A percentile compares a stretch with the other conserved stretches of the same genome.
Evolutionary conservation across 2,329 filamentous ascomycete species (phyloP).

Genomic region (Phaeosphaeria sp.): DNA sequence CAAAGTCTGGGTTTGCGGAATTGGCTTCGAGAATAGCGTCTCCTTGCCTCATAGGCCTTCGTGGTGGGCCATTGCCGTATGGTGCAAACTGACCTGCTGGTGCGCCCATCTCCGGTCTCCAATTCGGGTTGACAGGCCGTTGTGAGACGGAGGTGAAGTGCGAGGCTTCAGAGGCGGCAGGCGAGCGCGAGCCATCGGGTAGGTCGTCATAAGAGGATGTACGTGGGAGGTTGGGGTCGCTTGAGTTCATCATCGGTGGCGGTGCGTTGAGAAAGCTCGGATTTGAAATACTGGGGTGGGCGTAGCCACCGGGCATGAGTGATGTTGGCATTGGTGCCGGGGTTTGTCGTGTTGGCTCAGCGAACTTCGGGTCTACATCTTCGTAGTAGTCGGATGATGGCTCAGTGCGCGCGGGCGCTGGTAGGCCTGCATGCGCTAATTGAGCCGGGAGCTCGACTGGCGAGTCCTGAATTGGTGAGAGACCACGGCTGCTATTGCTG

Average conservation of each 20-base stretch:
- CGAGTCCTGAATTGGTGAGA: slow-evolving; percentile 50
- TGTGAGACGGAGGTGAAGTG: slow-evolving; percentile 93
- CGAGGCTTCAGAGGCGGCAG: slow-evolving; percentile 75
- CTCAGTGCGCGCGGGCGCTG: slow-evolving; percentile 16
- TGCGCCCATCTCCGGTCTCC: slow-evolving; percentile 65
- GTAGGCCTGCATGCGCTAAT: slow-evolving; percentile 28
- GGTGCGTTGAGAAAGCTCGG: slow-evolving; percentile 32
- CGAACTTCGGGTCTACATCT: slow-evolving; percentile 90
- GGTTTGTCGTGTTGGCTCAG: slow-evolving; percentile 52
- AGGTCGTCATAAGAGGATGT: slow-evolving; percentile 68
- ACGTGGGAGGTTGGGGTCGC: slow-evolving; percentile 45
- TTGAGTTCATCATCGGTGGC: slow-evolving; percentile 20
- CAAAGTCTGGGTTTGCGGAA: slow-evolving; percentile 81
- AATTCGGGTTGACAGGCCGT: slow-evolving; percentile 85
- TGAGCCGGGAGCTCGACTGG: slow-evolving; percentile 44
- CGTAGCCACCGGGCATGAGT: slow-evolving; percentile 43
- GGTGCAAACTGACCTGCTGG: slow-evolving; percentile 48
- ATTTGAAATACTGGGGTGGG: slow-evolving; percentile 30
- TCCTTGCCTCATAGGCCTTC: slow-evolving; percentile 59
- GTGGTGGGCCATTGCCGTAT: slow-evolving; percentile 32
- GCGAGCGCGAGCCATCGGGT: slow-evolving; percentile 70
- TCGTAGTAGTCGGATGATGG: slow-evolving; percentile 76
- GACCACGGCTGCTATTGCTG: slow-evolving; percentile 41
- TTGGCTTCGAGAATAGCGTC: slow-evolving; percentile 73
- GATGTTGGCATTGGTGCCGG: slow-evolving; percentile 42